These are phyloP conservation scores for Maudiozyma serrabonitensis DNA, from an alignment of 805 yeast genomes.

Conservation along the genomic window DNA sequence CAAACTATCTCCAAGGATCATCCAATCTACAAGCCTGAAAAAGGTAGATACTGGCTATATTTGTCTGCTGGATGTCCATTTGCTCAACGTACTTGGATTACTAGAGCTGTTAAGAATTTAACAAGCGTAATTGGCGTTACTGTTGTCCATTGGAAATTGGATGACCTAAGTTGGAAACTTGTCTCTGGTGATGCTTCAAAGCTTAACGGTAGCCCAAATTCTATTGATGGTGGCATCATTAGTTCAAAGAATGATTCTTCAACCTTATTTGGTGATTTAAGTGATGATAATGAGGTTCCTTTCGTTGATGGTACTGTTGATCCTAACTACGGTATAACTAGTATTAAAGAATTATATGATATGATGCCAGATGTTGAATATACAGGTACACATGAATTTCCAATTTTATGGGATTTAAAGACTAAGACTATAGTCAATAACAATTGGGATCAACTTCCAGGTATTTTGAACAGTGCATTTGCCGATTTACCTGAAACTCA, in stretches of 20 bases:
- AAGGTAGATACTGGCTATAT: constrained; percentile 73
- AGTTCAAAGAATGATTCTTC: constrained; percentile 8
- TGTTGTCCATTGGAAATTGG: constrained; percentile 88
- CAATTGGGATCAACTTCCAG: constrained; percentile 80
- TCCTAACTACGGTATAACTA: constrained; percentile 44
- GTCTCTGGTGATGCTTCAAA: constrained; percentile 6
- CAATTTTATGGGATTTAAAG: constrained; percentile 86
- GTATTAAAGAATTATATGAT: constrained; percentile 63
- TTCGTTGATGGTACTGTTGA: constrained; percentile 41
- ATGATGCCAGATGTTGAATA: constrained; percentile 60
- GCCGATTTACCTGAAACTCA: constrained; percentile 36
- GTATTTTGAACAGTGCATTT: constrained; percentile 71
- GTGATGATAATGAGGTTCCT: constrained; percentile 11
- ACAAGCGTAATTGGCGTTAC: constrained; percentile 50
- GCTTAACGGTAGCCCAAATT: constrained; percentile 4
- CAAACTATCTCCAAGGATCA: constrained; percentile 24
- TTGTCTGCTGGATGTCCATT: constrained; percentile 93
- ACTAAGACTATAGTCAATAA: constrained; percentile 76
- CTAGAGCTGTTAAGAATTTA: constrained; percentile 65
- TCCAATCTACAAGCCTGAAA: constrained; percentile 63
- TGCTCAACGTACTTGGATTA: constrained; percentile 77
- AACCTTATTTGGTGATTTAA: constrained; percentile 7
- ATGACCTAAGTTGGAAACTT: constrained; percentile 72
- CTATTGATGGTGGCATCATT: constrained; percentile 14
- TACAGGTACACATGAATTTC: constrained; percentile 79